Evolutionary conservation across 176 grass and related monocot species (phyloP).

Genomic region (Luzula sylvatica): DNA sequence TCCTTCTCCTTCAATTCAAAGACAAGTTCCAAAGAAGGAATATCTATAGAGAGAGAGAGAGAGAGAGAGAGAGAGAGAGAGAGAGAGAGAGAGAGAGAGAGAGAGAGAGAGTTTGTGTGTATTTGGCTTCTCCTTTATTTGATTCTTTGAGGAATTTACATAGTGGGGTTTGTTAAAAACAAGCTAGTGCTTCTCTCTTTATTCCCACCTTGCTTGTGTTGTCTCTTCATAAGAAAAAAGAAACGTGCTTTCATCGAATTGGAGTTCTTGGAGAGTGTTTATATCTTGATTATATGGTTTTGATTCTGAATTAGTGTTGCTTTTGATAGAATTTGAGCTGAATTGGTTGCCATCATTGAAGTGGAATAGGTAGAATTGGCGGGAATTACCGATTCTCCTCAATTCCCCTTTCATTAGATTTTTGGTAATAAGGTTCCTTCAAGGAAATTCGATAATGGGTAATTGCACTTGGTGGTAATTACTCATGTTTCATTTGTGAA

Average conservation of each 20-base stretch:
- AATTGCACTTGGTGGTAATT: neutral
- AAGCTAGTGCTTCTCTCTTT: constrained; percentile 15
- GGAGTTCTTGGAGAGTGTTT: neutral
- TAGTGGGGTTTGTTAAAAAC: constrained; percentile 13
- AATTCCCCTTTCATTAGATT: too few species aligned
- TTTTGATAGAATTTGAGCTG: neutral
- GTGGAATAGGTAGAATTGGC: neutral
- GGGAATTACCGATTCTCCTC: neutral
- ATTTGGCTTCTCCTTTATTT: constrained; percentile 16
- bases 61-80: constrained; percentile 1
- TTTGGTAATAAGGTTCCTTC: neutral
- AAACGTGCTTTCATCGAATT: neutral
- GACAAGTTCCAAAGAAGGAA: constrained; percentile 9
- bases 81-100: constrained; percentile 4
- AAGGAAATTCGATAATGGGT: neutral
- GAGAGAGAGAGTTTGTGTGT: constrained; percentile 11
- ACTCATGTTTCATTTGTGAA: neutral
- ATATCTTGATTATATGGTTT: neutral
- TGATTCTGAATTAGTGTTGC: neutral
- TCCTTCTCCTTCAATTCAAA: constrained; percentile 20
- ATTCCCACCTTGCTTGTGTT: constrained; percentile 8
- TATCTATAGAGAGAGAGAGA: neutral
- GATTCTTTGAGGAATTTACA: constrained; percentile 16
- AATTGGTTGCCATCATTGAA: constrained; percentile 1
- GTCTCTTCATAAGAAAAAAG: constrained; percentile 1